Conservation (phyloP, 257 asterid species). For the Cordia subcordata region DNA sequence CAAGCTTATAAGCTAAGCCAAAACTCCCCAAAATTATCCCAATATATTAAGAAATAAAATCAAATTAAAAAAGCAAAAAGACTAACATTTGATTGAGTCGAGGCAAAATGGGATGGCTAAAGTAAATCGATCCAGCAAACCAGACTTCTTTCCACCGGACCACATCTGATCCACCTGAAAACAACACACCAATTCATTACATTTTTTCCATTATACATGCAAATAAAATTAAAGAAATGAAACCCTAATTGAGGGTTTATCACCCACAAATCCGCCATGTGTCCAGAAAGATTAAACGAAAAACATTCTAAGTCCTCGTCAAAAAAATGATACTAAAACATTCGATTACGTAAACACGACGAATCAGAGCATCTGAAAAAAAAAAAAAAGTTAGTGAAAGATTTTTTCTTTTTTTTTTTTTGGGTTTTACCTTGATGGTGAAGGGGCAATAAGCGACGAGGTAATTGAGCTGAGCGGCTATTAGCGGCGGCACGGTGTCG, state of each 20-base stretch:
- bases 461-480: conserved; percentile 76
- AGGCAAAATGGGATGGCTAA: conserved; percentile 84
- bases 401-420: too few species aligned
- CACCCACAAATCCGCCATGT: background rate
- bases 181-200: background rate
- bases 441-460: conserved; percentile 58
- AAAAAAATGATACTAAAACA: background rate
- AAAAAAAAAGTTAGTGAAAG: too few species aligned
- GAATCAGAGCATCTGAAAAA: background rate
- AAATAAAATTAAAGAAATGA: background rate
- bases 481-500: conserved; percentile 75
- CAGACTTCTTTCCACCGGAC: conserved; percentile 81
- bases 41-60: background rate
- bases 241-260: conserved; percentile 1
- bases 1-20: background rate
- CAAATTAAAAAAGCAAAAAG: background rate
- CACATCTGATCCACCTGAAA: conserved; percentile 88
- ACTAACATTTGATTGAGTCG: conserved; percentile 67
- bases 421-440: conserved; percentile 72
- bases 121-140: conserved; percentile 74
- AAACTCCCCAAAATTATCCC: background rate
- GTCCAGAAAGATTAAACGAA: too few species aligned
- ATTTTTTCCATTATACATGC: too few species aligned
- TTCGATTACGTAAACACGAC: too few species aligned
- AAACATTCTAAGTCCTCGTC: too few species aligned